These are phyloP conservation scores for Saccharomycopsis malanga DNA, from an alignment of 805 yeast species.

Conservation along the genomic window DNA sequence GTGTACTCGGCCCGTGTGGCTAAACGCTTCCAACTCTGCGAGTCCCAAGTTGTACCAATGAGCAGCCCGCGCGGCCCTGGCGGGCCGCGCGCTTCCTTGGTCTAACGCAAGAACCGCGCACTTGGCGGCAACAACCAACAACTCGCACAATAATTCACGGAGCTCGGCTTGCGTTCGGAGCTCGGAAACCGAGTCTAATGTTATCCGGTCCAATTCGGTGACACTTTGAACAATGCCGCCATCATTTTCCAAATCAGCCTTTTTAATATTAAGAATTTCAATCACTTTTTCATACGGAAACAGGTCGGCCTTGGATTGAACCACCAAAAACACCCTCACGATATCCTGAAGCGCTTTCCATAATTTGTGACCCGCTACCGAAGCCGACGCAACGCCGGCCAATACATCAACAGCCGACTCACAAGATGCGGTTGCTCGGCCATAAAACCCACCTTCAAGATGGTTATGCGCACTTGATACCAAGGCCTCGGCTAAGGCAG, in stretches of 20 bases:
- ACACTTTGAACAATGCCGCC: conserved; percentile 12
- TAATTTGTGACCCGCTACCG: conserved; percentile 39
- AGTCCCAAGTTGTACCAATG: conserved; percentile 66
- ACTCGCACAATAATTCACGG: conserved; percentile 12
- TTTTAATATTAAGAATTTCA: conserved; percentile 21
- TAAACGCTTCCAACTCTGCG: conserved; percentile 45
- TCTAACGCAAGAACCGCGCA: conserved; percentile 32
- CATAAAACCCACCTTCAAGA: conserved; percentile 54
- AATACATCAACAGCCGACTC: conserved; percentile 39
- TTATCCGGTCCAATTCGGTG: conserved; percentile 23
- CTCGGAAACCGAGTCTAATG: conserved; percentile 11
- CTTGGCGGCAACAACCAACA: conserved; percentile 41
- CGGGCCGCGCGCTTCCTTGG: conserved; percentile 25
- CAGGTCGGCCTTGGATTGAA: conserved; percentile 45
- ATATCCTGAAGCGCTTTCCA: conserved; percentile 66
- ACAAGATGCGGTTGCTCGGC: conserved; percentile 37
- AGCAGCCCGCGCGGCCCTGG: conserved; percentile 49
- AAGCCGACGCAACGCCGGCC: conserved; percentile 31
- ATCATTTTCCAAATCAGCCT: neutral
- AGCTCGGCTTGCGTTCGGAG: neutral
- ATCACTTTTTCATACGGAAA: conserved; percentile 43
- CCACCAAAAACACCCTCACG: conserved; percentile 42
- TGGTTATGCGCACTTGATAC: conserved; percentile 48
- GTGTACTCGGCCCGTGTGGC: conserved; percentile 21
- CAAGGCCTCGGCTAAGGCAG: conserved; percentile 50